A percentile compares a stretch with the other conserved stretches of the same genome.
phyloP scores from a whole-genome alignment of 2,329 filamentous ascomycete genomes.

The Alternaria panax region DNA sequence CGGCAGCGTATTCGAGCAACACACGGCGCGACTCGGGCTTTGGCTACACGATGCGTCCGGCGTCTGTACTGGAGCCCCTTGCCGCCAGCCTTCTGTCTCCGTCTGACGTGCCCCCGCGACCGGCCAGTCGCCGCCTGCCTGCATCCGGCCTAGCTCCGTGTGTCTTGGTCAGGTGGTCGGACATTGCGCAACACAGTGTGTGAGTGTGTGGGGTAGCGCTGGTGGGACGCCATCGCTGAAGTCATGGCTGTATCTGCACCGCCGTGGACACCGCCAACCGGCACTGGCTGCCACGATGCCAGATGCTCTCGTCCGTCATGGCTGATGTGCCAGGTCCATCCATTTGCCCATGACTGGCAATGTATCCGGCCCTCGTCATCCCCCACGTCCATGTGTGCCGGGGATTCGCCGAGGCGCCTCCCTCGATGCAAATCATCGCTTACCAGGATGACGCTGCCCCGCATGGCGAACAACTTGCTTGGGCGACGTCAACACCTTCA shows the following conservation, averaged over 20 bases:
- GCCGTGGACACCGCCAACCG: background rate
- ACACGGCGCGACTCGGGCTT: background rate
- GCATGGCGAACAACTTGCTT: slow-evolving; percentile 9
- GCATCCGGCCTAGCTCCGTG: slow-evolving; percentile 10
- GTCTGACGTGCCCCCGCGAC: background rate
- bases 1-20: slow-evolving; percentile 1
- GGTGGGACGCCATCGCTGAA: slow-evolving; percentile 10
- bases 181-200: slow-evolving; percentile 13
- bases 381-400: background rate
- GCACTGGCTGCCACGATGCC: background rate
- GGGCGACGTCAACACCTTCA: slow-evolving; percentile 1
- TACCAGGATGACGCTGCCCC: slow-evolving; percentile 18
- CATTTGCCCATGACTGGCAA: no score
- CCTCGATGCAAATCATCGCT: slow-evolving; percentile 4
- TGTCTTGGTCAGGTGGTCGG: slow-evolving; percentile 10
- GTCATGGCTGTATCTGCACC: slow-evolving; percentile 13
- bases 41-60: background rate
- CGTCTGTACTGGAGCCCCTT: background rate
- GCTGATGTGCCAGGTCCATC: no score
- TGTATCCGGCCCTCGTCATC: background rate
- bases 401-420: background rate
- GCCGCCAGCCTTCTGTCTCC: slow-evolving; percentile 2
- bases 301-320: background rate
- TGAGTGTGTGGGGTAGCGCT: slow-evolving; percentile 17
- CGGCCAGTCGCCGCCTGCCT: slow-evolving; percentile 5